Evolutionary conservation across 1,284 basidiomycete species (phyloP), one percentile per base, ranked within the genome.

Genomic region (Rhodotorula sp.): DNA sequence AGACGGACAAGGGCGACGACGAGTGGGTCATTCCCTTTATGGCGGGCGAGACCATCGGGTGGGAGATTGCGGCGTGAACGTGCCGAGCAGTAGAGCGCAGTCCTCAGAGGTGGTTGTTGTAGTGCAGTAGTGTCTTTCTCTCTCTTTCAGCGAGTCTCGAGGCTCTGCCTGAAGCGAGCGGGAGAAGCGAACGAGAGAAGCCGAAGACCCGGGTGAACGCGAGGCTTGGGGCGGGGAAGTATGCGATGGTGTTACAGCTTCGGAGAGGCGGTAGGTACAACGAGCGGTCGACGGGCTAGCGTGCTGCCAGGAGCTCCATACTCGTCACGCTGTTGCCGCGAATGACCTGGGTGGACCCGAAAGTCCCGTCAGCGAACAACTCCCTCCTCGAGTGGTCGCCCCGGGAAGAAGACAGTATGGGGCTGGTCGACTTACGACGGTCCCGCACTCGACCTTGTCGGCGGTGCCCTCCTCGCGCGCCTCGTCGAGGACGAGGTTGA

Each of bases 401-500:
- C 34, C 34, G 46, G 19, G 34, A 57, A 23, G 4, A 19, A 10
- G 23, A n/a, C 34, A 34, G 54, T 34, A 16, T 25, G 45, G 9
- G 57, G 34, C 50, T 23, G 19, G n/a, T 19, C 9, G 25, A 86
- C 92, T 80, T 82, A 97, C 94, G 66, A 95, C 90, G 74, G 91
- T 93, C 46, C 93, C 94, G 77, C 93, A 90, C 25, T 90, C 89
- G 78, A 90, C 89, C 82, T 92, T 93, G 84, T 94, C 90, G 0
- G 90, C 77, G 25, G 76, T 71, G 13, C 80, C 88, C 84, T 98
- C 95, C 83, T 99, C 97, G 78, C 90, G 83, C 21, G 93, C 92
- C 79, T 98, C 92, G 81, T 99, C 96, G 80, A 99, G 88, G 72
- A 99, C 96, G 55, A 99, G 87, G 82, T 99, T 99, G 81, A 99